Evolutionary conservation across 2,329 filamentous ascomycete species (phyloP).

Genomic region (Ophiostoma perfectum): DNA sequence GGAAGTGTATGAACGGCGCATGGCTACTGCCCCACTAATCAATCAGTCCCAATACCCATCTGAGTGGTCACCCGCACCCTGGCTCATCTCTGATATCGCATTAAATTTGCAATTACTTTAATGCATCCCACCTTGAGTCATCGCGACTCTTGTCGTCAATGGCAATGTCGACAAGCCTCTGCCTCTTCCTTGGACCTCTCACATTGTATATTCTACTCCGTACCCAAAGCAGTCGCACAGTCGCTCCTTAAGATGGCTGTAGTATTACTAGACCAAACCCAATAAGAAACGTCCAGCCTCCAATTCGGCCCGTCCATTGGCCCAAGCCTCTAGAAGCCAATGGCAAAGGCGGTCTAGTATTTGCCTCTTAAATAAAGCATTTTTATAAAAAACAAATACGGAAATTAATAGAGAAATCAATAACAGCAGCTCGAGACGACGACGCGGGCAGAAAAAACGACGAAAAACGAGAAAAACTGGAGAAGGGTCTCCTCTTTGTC

Average conservation of each 20-base stretch:
- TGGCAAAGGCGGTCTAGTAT: slow-evolving; percentile 1
- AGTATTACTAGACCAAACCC: neutral
- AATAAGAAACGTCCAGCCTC: neutral
- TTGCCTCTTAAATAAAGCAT: slow-evolving; percentile 5
- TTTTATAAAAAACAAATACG: neutral
- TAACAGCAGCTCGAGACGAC: neutral
- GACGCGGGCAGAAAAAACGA: neutral
- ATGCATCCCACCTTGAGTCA: slow-evolving; percentile 7
- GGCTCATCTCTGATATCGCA: too few species aligned
- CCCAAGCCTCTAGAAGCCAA: neutral
- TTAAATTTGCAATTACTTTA: neutral
- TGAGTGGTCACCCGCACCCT: neutral
- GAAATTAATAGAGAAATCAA: neutral
- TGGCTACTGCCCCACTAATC: neutral
- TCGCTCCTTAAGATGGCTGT: too few species aligned
- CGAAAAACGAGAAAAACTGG: neutral
- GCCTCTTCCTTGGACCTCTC: too few species aligned
- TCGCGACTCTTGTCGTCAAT: neutral
- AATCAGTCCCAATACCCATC: neutral
- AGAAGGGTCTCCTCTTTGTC: neutral
- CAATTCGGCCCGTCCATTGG: slow-evolving; percentile 8
- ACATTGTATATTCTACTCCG: neutral
- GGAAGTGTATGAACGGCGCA: neutral
- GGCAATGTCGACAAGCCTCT: too few species aligned
- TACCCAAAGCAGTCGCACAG: neutral